phyloP scores from a whole-genome alignment of 2,329 filamentous ascomycete species.

The Ophiostoma perfectum region DNA sequence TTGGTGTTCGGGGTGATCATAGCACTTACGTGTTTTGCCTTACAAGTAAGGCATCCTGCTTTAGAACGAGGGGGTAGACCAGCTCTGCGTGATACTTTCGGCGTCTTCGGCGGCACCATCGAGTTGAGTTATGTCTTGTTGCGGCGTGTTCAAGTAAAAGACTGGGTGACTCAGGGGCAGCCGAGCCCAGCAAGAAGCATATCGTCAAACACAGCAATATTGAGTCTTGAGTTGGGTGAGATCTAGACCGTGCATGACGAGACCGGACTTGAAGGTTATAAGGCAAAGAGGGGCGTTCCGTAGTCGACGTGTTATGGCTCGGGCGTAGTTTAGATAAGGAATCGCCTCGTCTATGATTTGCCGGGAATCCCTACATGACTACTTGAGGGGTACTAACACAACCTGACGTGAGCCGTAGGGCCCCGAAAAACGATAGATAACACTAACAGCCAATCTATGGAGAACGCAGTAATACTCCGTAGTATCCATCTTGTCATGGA shows the following conservation, averaged over 20 bases:
- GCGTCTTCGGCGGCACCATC: slow-evolving; percentile 12
- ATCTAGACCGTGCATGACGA: neutral
- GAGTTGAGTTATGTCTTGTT: slow-evolving; percentile 4
- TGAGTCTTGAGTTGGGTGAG: neutral
- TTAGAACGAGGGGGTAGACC: slow-evolving; percentile 16
- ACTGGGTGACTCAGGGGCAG: slow-evolving; percentile 8
- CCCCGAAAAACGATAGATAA: slow-evolving; percentile 11
- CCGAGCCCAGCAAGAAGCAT: slow-evolving; percentile 11
- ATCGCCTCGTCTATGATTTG: slow-evolving; percentile 12
- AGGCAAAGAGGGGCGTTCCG: neutral
- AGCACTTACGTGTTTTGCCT: slow-evolving; percentile 8
- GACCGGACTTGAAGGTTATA: neutral
- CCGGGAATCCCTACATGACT: slow-evolving; percentile 3
- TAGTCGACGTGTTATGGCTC: neutral
- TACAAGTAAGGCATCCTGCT: slow-evolving; percentile 13
- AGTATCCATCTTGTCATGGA: neutral
- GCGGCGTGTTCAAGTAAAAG: neutral
- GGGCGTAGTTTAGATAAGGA: slow-evolving; percentile 3
- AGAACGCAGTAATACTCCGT: slow-evolving; percentile 8
- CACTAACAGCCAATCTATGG: slow-evolving; percentile 12
- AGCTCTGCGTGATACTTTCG: slow-evolving; percentile 14
- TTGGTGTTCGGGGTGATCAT: neutral
- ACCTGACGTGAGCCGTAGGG: neutral
- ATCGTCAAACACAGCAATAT: neutral
- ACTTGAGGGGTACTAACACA: slow-evolving; percentile 6